Evolutionary conservation across 768 basidiomycete species (phyloP), one percentile per base, ranked within the genome.

Genomic region (Podaxis carcinomalis): DNA sequence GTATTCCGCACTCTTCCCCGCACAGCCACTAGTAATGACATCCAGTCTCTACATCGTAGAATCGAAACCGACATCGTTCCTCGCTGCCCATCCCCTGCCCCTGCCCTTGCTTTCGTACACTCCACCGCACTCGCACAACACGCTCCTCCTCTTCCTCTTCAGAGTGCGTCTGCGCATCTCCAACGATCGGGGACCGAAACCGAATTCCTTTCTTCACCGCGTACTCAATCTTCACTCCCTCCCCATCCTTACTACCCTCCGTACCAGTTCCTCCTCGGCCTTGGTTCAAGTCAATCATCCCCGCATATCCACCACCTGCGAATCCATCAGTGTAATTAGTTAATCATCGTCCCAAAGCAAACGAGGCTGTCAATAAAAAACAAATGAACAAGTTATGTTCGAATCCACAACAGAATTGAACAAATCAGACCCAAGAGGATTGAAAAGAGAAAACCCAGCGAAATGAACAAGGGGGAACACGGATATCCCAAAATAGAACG

Each of bases 231-330:
- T 49, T 49, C 6, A 49, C 47, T 10, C 23, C 46, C n/a, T 32
- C 46, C 46, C 14, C 5, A 23, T n/a, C 39, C 46, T 23, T 47
- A 5, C n/a, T 10, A 35, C 36, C 36, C 35, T 16, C 54, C 36
- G 32, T 10, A 32, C 9, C 1, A 32, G 32, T 32, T 28, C 36
- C 42, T 23, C n/a, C 37, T 42, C 40, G 46, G 46, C 46, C 25
- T 27, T 23, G 47, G 47, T 36, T 28, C 27, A 57, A 5, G 46
- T 57, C 56, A 19, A 57, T 44, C 56, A 57, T 37, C 56, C 56
- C 56, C 10, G 47, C 56, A 13, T 37, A 44, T 25, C 56, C 56
- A n/a, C 42, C 42, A 46, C 40, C 56, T 49, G 56, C 13, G 47
- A 10, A 27, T 49, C 13, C 47, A 14, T 49, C 47, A 49, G 47